Conservation (phyloP, 169 alveolate genomes). For the Plasmodium ovale region DNA sequence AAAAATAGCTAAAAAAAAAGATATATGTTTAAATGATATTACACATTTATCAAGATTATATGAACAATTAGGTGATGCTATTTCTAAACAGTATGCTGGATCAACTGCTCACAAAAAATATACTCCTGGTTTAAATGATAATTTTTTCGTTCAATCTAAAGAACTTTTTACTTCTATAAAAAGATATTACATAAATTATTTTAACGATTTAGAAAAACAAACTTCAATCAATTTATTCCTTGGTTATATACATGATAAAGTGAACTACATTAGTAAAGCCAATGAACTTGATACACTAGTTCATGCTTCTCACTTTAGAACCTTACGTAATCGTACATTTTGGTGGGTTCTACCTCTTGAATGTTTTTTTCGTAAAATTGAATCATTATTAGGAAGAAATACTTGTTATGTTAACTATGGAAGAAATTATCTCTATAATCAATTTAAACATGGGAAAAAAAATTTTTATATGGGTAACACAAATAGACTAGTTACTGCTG, state of each 20-base stretch:
- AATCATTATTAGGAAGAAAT: constrained; percentile 5
- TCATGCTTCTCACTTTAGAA: constrained; percentile 7
- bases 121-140: constrained; percentile 73
- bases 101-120: constrained; percentile 85
- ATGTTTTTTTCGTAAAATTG: constrained; percentile 14
- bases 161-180: constrained; percentile 82
- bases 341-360: constrained; percentile 74
- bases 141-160: constrained; percentile 77
- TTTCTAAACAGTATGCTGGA: constrained; percentile 87
- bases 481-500: no score
- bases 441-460: no score
- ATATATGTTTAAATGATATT: constrained; percentile 35
- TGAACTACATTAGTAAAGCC: constrained; percentile 7
- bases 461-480: neutral
- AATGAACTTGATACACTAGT: constrained; percentile 30
- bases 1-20: constrained; percentile 41
- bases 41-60: constrained; percentile 73
- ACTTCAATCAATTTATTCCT: constrained; percentile 77
- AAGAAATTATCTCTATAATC: no score
- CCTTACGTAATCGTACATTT: neutral
- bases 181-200: constrained; percentile 80
- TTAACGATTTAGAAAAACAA: constrained; percentile 84
- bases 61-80: constrained; percentile 84
- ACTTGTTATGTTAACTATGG: no score
- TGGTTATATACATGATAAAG: constrained; percentile 72